Evolutionary conservation across 495 filamentous ascomycete species (phyloP).

Genomic region (Aspergillus kassunensis): DNA sequence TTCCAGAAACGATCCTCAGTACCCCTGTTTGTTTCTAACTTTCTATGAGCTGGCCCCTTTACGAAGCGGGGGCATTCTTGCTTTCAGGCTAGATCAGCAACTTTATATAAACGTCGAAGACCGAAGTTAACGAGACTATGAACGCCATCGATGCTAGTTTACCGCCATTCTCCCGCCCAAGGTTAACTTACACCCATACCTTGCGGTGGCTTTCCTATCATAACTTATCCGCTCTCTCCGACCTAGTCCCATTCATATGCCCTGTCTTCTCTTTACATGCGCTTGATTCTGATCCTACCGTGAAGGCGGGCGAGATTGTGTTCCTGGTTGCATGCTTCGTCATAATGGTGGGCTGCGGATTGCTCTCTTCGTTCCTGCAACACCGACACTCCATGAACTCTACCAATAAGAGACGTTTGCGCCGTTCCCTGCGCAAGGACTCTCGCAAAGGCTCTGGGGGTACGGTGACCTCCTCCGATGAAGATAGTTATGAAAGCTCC

Average conservation of each 20-base stretch:
- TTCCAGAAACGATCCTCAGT: conserved; percentile 22
- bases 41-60: conserved; percentile 6
- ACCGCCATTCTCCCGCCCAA: conserved; percentile 2
- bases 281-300: conserved; percentile 25
- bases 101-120: conserved; percentile 17
- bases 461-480: conserved; percentile 41
- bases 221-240: conserved; percentile 8
- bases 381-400: conserved; percentile 18
- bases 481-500: conserved; percentile 41
- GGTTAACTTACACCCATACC: not conserved
- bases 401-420: conserved; percentile 19
- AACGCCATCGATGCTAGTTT: conserved; percentile 9
- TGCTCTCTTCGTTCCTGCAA: conserved; percentile 34
- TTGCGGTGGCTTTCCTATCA: conserved; percentile 13
- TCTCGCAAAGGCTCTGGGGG: conserved; percentile 28
- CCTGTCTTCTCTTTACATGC: conserved; percentile 20
- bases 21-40: conserved; percentile 10
- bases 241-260: conserved; percentile 14
- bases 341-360: conserved; percentile 41
- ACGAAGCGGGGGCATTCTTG: conserved; percentile 8
- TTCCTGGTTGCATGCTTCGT: conserved; percentile 35
- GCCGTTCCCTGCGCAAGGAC: conserved; percentile 23
- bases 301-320: conserved; percentile 32
- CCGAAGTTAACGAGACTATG: conserved; percentile 13
- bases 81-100: conserved; percentile 8